Evolutionary conservation across 2,329 filamentous ascomycete genomes (phyloP).

Genomic region (Claviceps digitariae): DNA sequence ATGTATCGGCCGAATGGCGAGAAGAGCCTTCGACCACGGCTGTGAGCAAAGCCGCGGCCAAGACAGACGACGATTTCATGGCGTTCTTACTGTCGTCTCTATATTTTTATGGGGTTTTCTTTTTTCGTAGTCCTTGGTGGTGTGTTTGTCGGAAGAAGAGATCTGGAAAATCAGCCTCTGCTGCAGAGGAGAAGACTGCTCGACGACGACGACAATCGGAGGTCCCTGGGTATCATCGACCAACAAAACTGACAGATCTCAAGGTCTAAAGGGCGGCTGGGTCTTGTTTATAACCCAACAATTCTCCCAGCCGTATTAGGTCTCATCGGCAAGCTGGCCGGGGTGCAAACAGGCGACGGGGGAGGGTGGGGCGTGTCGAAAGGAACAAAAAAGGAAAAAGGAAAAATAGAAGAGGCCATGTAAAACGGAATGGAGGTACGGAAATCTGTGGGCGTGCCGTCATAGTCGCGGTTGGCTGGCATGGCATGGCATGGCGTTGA

Average conservation of each 20-base stretch:
- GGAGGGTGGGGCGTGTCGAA: neutral
- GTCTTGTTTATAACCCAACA: neutral
- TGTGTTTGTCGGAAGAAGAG: neutral
- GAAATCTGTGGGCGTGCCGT: neutral
- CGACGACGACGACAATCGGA: neutral
- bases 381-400: too few species aligned
- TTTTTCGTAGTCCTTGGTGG: neutral
- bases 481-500: too few species aligned
- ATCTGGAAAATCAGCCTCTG: neutral
- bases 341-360: neutral
- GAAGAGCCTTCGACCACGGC: conserved; percentile 14
- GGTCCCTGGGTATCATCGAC: neutral
- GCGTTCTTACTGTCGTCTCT: neutral
- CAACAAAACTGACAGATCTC: neutral
- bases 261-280: too few species aligned
- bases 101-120: neutral
- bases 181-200: neutral
- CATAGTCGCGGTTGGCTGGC: neutral
- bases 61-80: conserved; percentile 22
- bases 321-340: neutral
- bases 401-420: neutral
- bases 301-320: too few species aligned
- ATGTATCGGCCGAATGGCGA: neutral
- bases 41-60: conserved; percentile 18
- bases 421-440: neutral